Conservation (phyloP, 75 land plant genomes). For the Picea sitchensis region DNA sequence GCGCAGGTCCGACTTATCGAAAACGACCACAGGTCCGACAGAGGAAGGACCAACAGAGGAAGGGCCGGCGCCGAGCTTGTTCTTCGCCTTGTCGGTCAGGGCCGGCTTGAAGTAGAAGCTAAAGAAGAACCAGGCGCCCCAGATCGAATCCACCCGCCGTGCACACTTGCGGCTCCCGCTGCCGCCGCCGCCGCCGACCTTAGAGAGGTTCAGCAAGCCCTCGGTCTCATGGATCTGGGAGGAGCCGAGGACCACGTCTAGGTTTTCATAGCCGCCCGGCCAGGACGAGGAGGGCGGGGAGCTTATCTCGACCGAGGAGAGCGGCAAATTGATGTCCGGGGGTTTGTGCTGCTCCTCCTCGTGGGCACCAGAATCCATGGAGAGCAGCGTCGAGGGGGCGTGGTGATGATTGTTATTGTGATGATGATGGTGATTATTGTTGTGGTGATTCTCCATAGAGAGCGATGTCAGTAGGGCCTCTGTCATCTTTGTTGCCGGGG, state of each 20-base stretch:
- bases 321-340: conserved; percentile 71
- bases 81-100: conserved; percentile 68
- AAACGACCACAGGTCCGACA: conserved; percentile 23
- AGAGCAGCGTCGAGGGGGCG: conserved; percentile 49
- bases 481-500: conserved; percentile 15
- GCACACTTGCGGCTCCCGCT: conserved; percentile 26
- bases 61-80: conserved; percentile 41
- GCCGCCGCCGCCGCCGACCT: conserved; percentile 14
- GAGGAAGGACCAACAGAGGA: background rate
- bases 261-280: conserved; percentile 27
- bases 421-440: background rate
- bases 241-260: conserved; percentile 31
- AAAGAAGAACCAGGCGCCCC: conserved; percentile 98
- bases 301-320: conserved; percentile 41
- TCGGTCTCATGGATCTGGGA: conserved; percentile 54
- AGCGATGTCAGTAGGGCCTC: conserved; percentile 46
- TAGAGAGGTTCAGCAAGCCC: conserved; percentile 26
- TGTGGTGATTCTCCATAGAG: conserved; percentile 57
- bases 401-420: conserved; percentile 4
- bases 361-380: conserved; percentile 64
- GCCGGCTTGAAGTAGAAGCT: conserved; percentile 81
- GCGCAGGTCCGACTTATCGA: conserved; percentile 75
- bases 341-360: conserved; percentile 31
- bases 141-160: conserved; percentile 72
- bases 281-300: conserved; percentile 29